A percentile compares a stretch with the other conserved stretches of the same genome.
These are phyloP conservation scores for Candida xiaguanensis DNA, from an alignment of 805 yeast genomes.

Conservation along the genomic window DNA sequence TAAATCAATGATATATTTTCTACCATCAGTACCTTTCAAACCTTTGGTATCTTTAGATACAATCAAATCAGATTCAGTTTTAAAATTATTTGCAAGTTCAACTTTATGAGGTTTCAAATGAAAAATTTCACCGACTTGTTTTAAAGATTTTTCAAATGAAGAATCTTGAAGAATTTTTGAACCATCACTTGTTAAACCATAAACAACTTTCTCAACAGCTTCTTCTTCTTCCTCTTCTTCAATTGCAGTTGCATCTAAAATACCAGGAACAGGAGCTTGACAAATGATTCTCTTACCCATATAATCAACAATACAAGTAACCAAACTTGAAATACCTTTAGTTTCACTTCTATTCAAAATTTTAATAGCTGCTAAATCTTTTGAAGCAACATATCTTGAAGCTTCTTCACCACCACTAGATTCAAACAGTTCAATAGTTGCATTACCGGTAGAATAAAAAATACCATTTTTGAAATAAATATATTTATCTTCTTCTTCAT, in stretches of 20 bases:
- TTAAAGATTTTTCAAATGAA: slow-evolving; percentile 53
- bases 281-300: slow-evolving; percentile 85
- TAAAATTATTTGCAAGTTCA: slow-evolving; percentile 42
- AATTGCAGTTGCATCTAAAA: slow-evolving; percentile 43
- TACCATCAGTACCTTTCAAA: slow-evolving; percentile 76
- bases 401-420: slow-evolving; percentile 79
- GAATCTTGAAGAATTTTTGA: slow-evolving; percentile 46
- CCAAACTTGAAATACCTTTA: slow-evolving; percentile 61
- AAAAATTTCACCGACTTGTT: slow-evolving; percentile 64
- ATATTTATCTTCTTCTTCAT: slow-evolving; percentile 55
- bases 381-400: slow-evolving; percentile 72
- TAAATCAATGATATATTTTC: slow-evolving; percentile 80
- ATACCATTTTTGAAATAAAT: slow-evolving; percentile 79
- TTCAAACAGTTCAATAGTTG: slow-evolving; percentile 60
- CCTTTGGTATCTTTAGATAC: slow-evolving; percentile 84
- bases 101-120: slow-evolving; percentile 72
- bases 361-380: slow-evolving; percentile 73
- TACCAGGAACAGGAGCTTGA: slow-evolving; percentile 96
- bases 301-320: slow-evolving; percentile 85
- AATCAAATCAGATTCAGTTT: slow-evolving; percentile 44
- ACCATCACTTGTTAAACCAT: slow-evolving; percentile 70
- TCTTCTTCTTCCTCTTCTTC: slow-evolving; percentile 38
- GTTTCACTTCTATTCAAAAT: slow-evolving; percentile 64
- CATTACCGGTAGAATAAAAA: slow-evolving; percentile 75
- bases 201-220: slow-evolving; percentile 52